Conservation (phyloP, 2,329 filamentous ascomycete species). For the Rutstroemia sp. region DNA sequence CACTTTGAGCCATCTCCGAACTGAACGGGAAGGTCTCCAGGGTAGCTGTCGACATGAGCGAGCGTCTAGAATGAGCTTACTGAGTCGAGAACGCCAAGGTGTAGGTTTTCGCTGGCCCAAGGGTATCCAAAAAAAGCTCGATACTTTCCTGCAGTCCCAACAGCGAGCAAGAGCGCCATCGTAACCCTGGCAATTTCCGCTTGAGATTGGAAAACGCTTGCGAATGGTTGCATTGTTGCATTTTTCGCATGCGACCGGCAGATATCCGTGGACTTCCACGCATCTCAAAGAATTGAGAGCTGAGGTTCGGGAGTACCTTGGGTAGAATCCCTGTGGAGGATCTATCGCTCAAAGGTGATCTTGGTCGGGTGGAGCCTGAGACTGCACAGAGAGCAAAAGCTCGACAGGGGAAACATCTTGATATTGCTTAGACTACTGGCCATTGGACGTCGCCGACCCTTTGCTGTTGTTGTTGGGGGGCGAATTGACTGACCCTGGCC, state of each 20-base stretch:
- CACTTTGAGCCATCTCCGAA: not conserved
- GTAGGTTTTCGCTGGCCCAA: not conserved
- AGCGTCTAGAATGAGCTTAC: not conserved
- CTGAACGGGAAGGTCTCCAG: slow-evolving; percentile 1
- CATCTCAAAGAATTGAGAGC: not conserved
- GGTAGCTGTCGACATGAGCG: not conserved
- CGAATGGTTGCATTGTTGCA: not conserved
- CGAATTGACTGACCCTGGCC: not conserved
- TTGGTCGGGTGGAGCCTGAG: not conserved
- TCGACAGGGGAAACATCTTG: not conserved
- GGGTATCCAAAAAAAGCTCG: not conserved
- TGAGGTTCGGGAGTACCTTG: not conserved
- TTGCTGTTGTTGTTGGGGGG: not conserved
- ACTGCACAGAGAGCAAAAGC: not conserved
- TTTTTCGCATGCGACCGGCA: not conserved
- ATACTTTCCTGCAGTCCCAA: not conserved
- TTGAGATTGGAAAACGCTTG: not conserved
- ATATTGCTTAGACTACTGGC: not conserved
- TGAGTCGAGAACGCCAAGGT: too few relatives aligned
- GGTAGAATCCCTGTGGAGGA: not conserved
- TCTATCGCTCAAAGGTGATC: slow-evolving; percentile 6
- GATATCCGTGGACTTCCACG: not conserved
- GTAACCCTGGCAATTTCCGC: not conserved
- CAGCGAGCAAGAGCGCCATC: not conserved
- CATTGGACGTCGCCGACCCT: not conserved